Conservation (phyloP, 208 protist genomes). For the Endotrypanum monterogeii region DNA sequence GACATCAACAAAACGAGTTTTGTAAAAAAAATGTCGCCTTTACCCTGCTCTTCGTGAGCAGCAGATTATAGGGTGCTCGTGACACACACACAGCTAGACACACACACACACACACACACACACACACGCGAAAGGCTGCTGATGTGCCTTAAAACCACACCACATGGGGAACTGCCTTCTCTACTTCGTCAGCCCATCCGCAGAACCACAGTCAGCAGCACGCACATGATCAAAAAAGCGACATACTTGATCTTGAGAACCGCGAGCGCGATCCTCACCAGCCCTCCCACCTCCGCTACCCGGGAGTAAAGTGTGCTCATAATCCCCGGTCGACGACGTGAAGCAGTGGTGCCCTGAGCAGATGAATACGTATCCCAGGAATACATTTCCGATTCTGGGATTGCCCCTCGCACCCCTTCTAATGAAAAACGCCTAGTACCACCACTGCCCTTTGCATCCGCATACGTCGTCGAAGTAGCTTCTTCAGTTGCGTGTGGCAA, state of each 20-base stretch:
- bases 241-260: constrained; percentile 22
- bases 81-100: too few relatives aligned
- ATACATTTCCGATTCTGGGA: background rate
- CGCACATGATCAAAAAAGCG: constrained; percentile 25
- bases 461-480: background rate
- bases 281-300: background rate
- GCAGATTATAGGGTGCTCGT: too few relatives aligned
- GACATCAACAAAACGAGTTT: too few relatives aligned
- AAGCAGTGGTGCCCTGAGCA: background rate
- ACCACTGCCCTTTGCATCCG: background rate
- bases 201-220: constrained; percentile 27
- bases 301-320: background rate
- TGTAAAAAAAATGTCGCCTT: too few relatives aligned
- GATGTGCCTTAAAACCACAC: background rate
- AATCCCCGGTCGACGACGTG: background rate
- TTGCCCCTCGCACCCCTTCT: too few relatives aligned
- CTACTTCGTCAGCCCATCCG: constrained; percentile 22
- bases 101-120: too few relatives aligned
- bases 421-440: too few relatives aligned
- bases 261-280: background rate
- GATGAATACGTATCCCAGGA: too few relatives aligned
- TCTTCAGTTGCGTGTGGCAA: background rate
- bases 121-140: too few relatives aligned
- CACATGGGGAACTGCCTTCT: background rate
- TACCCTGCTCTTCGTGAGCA: too few relatives aligned